phyloP scores from a whole-genome alignment of 2,329 filamentous ascomycete genomes.

The Eutypa lata region DNA sequence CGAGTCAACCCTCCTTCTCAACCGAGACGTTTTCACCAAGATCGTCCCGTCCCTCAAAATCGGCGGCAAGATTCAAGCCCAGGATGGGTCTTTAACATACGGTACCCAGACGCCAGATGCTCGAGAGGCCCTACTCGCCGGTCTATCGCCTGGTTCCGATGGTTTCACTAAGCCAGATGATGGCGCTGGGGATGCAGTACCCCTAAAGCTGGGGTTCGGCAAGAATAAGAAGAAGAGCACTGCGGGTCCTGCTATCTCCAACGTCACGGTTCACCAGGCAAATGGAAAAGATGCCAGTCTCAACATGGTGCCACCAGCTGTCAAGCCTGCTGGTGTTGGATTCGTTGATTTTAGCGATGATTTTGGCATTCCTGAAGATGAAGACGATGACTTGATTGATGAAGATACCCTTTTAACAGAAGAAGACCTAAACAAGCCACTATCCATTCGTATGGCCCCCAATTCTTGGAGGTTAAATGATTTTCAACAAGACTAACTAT shows the following conservation, averaged over 20 bases:
- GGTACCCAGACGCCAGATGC: conserved; percentile 45
- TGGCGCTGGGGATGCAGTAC: conserved; percentile 53
- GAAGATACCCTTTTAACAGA: conserved; percentile 84
- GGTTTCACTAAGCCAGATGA: conserved; percentile 73
- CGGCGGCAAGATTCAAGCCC: conserved; percentile 65
- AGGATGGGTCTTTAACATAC: conserved; percentile 60
- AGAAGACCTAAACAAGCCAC: conserved; percentile 74
- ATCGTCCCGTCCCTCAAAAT: conserved; percentile 69
- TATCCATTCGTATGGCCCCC: conserved; percentile 66
- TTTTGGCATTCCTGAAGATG: conserved; percentile 55
- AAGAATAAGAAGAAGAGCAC: conserved; percentile 55
- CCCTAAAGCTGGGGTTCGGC: conserved; percentile 58
- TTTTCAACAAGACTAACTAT: conserved; percentile 17
- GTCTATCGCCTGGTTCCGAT: conserved; percentile 61
- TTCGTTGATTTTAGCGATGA: conserved; percentile 68
- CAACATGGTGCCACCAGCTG: conserved; percentile 33
- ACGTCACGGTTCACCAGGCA: conserved; percentile 32
- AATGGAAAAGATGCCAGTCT: conserved; percentile 35
- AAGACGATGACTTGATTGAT: conserved; percentile 81
- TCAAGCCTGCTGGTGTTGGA: conserved; percentile 57
- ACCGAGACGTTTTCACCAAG: conserved; percentile 63
- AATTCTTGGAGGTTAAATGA: not conserved
- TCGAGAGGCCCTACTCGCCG: conserved; percentile 81
- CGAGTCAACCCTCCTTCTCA: conserved; percentile 64
- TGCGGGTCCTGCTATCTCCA: conserved; percentile 29